Percentiles rank a stretch among this genome's conserved stretches.
phyloP scores from a whole-genome alignment of 176 grass and related monocot species.

The Rhipidocladum racemiflorum region DNA sequence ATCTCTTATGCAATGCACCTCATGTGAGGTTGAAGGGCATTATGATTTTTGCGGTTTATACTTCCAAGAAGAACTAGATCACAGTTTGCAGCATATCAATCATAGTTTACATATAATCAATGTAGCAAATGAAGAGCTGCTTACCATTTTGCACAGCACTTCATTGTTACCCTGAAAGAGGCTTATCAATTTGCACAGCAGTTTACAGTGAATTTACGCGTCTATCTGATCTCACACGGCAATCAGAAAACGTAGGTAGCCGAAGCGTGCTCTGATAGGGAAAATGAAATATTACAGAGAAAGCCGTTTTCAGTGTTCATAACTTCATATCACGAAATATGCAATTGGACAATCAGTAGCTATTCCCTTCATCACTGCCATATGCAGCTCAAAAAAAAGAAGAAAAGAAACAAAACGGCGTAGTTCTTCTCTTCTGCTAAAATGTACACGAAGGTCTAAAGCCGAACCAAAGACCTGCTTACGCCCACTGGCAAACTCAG shows the following conservation, averaged over 20 bases:
- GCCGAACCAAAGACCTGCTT: conserved; percentile 11
- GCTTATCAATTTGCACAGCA: not conserved
- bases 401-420: conserved; percentile 20
- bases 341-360: not conserved
- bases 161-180: too few relatives aligned
- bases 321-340: not conserved
- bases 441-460: conserved; percentile 35
- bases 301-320: not conserved
- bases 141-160: not conserved
- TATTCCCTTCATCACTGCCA: conserved; percentile 1
- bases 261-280: not conserved
- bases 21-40: not conserved
- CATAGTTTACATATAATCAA: not conserved
- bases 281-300: not conserved
- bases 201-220: not conserved
- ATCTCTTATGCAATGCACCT: not conserved
- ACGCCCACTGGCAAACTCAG: not conserved
- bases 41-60: not conserved
- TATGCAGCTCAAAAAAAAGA: conserved; percentile 13
- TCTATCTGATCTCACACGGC: not conserved
- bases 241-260: not conserved
- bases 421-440: conserved; percentile 4
- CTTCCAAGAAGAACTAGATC: not conserved
- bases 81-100: not conserved
- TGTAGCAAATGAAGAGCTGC: not conserved